Evolutionary conservation across 2,329 filamentous ascomycete species (phyloP).

Genomic region (Calonectria multiphialidica): DNA sequence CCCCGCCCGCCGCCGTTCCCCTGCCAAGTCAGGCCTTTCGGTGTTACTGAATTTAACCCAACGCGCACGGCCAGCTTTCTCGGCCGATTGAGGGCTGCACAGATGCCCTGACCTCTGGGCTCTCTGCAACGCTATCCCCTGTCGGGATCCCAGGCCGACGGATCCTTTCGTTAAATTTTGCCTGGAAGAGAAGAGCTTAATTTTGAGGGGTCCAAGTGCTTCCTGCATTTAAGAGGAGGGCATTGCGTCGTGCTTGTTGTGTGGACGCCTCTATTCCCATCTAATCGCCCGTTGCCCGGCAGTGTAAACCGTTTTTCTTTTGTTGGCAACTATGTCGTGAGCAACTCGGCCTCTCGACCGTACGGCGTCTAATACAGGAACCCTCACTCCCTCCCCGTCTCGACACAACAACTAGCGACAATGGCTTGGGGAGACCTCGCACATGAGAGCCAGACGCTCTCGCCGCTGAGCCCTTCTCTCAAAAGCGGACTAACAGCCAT

Average conservation of each 20-base stretch:
- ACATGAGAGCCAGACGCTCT: constrained; percentile 39
- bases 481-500: constrained; percentile 47
- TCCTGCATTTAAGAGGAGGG: background rate
- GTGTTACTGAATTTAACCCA: background rate
- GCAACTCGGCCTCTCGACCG: background rate
- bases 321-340: background rate
- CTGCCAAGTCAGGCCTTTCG: background rate
- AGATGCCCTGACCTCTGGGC: background rate
- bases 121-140: constrained; percentile 9
- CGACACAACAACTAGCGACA: background rate
- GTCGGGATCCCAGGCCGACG: background rate
- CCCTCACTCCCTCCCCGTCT: background rate
- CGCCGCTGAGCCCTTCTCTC: constrained; percentile 35
- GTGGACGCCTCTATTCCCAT: background rate
- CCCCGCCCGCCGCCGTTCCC: background rate
- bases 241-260: background rate
- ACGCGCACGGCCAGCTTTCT: constrained; percentile 7
- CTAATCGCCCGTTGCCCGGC: background rate
- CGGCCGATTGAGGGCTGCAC: background rate
- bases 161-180: constrained; percentile 12
- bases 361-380: background rate
- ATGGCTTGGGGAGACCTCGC: constrained; percentile 42
- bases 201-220: background rate
- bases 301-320: no score
- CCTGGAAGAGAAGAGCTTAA: constrained; percentile 3